Evolutionary conservation across 176 grass and related monocot genomes (phyloP).

Genomic region (Oryza meyeriana): DNA sequence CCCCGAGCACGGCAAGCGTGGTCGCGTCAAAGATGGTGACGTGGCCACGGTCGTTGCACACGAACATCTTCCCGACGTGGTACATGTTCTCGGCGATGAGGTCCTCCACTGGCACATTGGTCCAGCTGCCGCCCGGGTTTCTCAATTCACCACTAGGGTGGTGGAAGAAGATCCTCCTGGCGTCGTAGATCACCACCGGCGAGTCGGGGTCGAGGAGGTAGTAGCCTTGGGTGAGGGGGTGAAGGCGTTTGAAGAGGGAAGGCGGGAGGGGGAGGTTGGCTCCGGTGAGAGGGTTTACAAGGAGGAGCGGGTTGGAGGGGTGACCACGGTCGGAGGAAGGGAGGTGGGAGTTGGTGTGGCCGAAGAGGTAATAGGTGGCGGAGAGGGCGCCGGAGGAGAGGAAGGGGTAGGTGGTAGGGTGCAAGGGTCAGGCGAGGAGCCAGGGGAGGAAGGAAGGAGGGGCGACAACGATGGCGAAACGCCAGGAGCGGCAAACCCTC

Average conservation of each 20-base stretch:
- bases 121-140: not conserved
- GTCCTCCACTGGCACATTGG: not conserved
- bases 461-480: not conserved
- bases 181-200: constrained; percentile 1
- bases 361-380: not conserved
- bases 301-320: not conserved
- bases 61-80: not conserved
- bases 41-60: not conserved
- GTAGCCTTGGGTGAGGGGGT: constrained; percentile 8
- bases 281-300: constrained; percentile 2
- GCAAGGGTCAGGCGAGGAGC: not conserved
- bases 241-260: not conserved
- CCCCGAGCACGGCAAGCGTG: not conserved
- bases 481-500: constrained; percentile 34
- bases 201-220: not conserved
- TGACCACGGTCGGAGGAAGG: not conserved
- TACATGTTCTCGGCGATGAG: constrained; percentile 21
- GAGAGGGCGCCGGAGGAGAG: too few species aligned
- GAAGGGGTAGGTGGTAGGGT: not conserved
- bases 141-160: not conserved
- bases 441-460: constrained; percentile 15
- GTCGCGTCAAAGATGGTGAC: not conserved
- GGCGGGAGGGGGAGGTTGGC: not conserved
- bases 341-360: constrained; percentile 13
- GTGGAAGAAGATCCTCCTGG: constrained; percentile 1